phyloP scores from a whole-genome alignment of 108 stramenopile genomes.

The Cyclotella sp. region DNA sequence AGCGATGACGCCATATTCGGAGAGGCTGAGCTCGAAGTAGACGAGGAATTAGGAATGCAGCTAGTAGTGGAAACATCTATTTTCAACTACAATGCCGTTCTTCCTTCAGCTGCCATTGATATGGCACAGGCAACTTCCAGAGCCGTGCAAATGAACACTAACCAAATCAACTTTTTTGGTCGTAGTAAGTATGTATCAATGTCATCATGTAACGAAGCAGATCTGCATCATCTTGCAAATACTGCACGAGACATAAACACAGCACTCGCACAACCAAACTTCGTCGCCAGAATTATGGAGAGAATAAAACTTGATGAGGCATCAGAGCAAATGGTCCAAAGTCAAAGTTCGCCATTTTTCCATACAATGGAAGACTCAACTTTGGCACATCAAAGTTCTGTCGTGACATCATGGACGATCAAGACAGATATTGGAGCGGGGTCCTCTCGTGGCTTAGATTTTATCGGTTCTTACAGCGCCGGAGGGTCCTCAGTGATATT shows the following conservation, averaged over 20 bases:
- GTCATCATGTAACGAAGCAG: conserved; percentile 39
- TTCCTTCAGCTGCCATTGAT: conserved; percentile 7
- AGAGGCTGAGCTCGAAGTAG: conserved; percentile 19
- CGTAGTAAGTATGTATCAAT: conserved; percentile 16
- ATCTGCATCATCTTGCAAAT: conserved; percentile 38
- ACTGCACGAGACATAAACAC: conserved; percentile 41
- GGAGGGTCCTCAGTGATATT: not conserved
- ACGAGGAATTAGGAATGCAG: conserved; percentile 53
- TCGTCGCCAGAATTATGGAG: conserved; percentile 30
- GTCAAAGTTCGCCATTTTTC: conserved; percentile 39
- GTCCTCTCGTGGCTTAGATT: conserved; percentile 1
- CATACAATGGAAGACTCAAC: conserved; percentile 24
- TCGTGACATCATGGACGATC: conserved; percentile 55
- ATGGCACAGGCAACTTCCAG: not conserved
- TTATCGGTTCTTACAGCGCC: conserved; percentile 3
- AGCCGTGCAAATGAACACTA: not conserved
- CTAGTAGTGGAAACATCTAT: conserved; percentile 50
- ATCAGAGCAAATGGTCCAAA: conserved; percentile 31
- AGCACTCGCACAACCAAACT: conserved; percentile 31
- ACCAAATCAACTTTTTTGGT: not conserved
- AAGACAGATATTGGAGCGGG: conserved; percentile 48
- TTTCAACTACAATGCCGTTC: conserved; percentile 41
- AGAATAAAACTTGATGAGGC: conserved; percentile 36
- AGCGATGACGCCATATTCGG: conserved; percentile 46
- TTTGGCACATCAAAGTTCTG: conserved; percentile 31